These are phyloP conservation scores for Sporopachydermia quercuum DNA, from an alignment of 805 yeast species.

Conservation along the genomic window DNA sequence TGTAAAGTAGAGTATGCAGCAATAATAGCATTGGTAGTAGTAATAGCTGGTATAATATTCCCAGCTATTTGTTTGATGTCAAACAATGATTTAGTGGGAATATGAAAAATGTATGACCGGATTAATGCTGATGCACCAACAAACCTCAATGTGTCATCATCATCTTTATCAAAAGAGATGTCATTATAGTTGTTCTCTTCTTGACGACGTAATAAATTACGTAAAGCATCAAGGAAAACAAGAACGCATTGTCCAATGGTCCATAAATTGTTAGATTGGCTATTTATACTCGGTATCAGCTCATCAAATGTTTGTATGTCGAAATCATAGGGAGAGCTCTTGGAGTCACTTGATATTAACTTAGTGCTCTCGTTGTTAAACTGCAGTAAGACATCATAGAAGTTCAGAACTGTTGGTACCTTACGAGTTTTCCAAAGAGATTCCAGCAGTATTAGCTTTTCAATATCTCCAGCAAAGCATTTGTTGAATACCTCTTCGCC, in stretches of 20 bases:
- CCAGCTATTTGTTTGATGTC: constrained; percentile 94
- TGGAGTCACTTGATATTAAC: constrained; percentile 4
- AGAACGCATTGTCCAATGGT: constrained; percentile 42
- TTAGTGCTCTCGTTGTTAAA: constrained; percentile 11
- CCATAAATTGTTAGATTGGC: constrained; percentile 31
- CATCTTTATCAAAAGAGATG: constrained; percentile 77
- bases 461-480: constrained; percentile 62
- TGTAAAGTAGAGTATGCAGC: constrained; percentile 77
- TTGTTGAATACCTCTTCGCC: constrained; percentile 34
- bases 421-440: constrained; percentile 64
- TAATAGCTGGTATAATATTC: constrained; percentile 95
- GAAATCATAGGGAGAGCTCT: constrained; percentile 6
- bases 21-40: constrained; percentile 91
- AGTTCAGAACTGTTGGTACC: constrained; percentile 51
- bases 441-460: constrained; percentile 53
- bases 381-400: constrained; percentile 10
- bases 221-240: constrained; percentile 41
- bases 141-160: constrained; percentile 76
- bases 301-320: constrained; percentile 14
- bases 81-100: constrained; percentile 61
- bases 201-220: constrained; percentile 25
- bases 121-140: constrained; percentile 78
- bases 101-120: constrained; percentile 54
- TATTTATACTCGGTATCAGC: constrained; percentile 14
- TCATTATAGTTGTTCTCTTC: constrained; percentile 23